Evolutionary conservation across 148 eudicot species (phyloP), one percentile per base, ranked within the genome.

Genomic region (Nepenthes gracilis): DNA sequence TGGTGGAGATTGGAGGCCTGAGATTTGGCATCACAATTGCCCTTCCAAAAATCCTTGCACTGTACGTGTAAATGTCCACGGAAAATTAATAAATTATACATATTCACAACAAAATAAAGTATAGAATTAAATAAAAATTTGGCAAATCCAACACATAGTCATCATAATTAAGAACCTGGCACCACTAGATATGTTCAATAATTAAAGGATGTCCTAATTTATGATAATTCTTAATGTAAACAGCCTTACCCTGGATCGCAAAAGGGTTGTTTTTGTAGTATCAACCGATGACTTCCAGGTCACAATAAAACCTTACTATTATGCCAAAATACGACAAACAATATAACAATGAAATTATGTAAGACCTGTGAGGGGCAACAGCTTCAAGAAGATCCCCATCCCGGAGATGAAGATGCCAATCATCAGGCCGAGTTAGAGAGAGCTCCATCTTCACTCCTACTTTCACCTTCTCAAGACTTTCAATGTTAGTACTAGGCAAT

Each of bases 341-440:
- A 23, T 23, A 23, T 23, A 23, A 23, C 23, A 55, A 62, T 12
- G 36, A 36, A 38, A 6, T 11, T 48, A 36, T 12, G 37, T 50
- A 53, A 47, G 59, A 84, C 96, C 98, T 86, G 81, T 88, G 89
- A 64, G 95, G 78, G 43, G 81, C 80, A 70, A 93, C 95, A 55
- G 87, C 83, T 61, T 82, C 71, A 74, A 93, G 91, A 77, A 93
- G 89, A 36, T 88, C 89, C 34, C 91, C 96, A 64, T 93, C 96
- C 36, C 98, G 95, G 43, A 93, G 87, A 79, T 86, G 98, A 76
- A 93, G 98, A 80, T 93, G 98, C 98, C 98, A 93, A 75, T 93
- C 98, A 86, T 93, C 98, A 49, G 98, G 98, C 43, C 63, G 86
- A 35, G 92, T 78, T 60, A 93, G 65, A 33, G 87, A 75, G 63